Conservation (phyloP, 768 basidiomycete species). For the Panellus pusillus region DNA sequence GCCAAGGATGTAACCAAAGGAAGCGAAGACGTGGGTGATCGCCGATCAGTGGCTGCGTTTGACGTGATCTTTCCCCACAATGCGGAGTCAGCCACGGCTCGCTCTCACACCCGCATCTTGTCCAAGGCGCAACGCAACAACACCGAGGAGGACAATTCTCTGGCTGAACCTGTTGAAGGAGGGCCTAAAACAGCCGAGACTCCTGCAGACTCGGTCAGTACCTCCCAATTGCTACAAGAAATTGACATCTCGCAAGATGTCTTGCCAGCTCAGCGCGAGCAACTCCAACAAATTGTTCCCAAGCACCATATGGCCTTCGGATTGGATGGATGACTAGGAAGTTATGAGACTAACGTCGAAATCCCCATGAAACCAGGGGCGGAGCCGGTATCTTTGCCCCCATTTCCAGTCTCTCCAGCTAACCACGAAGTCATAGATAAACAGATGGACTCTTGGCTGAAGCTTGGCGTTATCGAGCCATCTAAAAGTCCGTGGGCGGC, state of each 20-base stretch:
- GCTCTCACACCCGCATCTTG: neutral
- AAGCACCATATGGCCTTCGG: neutral
- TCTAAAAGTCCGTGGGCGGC: slow-evolving; percentile 39
- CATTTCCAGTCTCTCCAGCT: slow-evolving; percentile 26
- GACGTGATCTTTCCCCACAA: too few relatives aligned
- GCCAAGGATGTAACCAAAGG: too few relatives aligned
- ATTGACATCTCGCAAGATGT: neutral
- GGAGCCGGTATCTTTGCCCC: slow-evolving; percentile 28
- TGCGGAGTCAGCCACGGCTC: neutral
- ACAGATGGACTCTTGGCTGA: slow-evolving; percentile 33
- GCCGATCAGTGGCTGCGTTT: too few relatives aligned
- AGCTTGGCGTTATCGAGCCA: slow-evolving; percentile 36
- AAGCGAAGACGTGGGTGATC: too few relatives aligned
- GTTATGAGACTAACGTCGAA: neutral
- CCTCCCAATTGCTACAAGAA: neutral
- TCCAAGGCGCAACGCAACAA: neutral
- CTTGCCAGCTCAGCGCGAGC: neutral
- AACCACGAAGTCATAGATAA: slow-evolving; percentile 29
- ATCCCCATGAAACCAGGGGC: slow-evolving; percentile 15
- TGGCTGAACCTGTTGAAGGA: neutral
- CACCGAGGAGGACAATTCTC: neutral
- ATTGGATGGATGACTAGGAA: neutral
- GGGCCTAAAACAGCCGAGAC: neutral
- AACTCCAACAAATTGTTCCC: neutral
- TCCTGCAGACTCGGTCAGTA: neutral